phyloP scores from a whole-genome alignment of 1,139 yeast species.

The Insectozyma bohioensis region DNA sequence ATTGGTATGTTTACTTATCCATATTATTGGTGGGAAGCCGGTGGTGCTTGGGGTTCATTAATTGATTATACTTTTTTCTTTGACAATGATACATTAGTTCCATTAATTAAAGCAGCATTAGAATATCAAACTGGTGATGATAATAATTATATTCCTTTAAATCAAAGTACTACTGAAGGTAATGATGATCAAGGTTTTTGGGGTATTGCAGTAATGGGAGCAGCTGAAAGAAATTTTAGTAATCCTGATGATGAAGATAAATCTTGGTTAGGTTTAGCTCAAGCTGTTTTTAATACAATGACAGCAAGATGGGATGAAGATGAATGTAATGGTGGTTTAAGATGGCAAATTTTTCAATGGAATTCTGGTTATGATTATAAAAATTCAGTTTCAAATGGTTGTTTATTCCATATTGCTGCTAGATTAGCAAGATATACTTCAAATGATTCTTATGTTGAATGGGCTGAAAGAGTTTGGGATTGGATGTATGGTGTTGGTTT shows the following conservation, averaged over 20 bases:
- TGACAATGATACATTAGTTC: conserved; percentile 58
- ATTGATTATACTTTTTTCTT: conserved; percentile 67
- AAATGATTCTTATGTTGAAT: conserved; percentile 67
- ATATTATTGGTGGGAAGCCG: conserved; percentile 95
- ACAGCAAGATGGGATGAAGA: conserved; percentile 78
- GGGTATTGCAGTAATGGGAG: conserved; percentile 83
- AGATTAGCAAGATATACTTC: conserved; percentile 83
- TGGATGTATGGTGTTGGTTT: conserved; percentile 73
- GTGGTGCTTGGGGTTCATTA: conserved; percentile 81
- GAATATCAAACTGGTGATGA: conserved; percentile 65
- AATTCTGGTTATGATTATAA: conserved; percentile 92
- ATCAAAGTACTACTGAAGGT: conserved; percentile 78
- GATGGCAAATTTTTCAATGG: conserved; percentile 98
- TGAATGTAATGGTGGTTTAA: conserved; percentile 80
- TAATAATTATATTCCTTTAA: conserved; percentile 70
- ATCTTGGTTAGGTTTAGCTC: conserved; percentile 71
- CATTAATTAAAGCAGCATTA: conserved; percentile 56
- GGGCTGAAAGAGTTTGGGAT: conserved; percentile 79
- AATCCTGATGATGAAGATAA: conserved; percentile 48
- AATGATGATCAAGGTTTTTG: conserved; percentile 93
- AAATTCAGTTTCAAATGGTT: conserved; percentile 88
- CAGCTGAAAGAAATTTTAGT: conserved; percentile 77
- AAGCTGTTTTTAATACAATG: conserved; percentile 89
- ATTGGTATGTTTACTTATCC: conserved; percentile 77
- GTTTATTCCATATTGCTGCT: conserved; percentile 84